These are phyloP conservation scores for Umbelopsis isabellina DNA, from an alignment of 192 early-diverging fungal genomes.

Conservation along the genomic window DNA sequence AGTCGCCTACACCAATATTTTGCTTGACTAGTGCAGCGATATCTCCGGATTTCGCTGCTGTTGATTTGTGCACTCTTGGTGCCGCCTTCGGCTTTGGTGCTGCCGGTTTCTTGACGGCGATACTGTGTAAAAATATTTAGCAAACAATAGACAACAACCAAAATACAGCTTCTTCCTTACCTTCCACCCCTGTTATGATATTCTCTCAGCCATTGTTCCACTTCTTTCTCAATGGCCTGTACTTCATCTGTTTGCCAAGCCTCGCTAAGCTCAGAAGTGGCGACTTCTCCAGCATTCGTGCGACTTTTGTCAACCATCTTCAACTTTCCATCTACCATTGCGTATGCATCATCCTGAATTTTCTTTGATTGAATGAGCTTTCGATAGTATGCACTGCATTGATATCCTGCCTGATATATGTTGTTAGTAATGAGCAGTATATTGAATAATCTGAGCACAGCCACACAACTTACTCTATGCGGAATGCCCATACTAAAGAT, in stretches of 20 bases:
- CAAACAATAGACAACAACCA: neutral
- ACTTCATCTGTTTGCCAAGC: slow-evolving; percentile 54
- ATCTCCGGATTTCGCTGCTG: slow-evolving; percentile 1
- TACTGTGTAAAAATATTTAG: neutral
- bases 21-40: neutral
- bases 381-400: slow-evolving; percentile 61
- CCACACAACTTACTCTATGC: slow-evolving; percentile 42
- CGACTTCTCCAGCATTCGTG: slow-evolving; percentile 35
- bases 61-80: slow-evolving; percentile 7
- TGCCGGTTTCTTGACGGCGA: neutral
- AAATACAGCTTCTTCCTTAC: neutral
- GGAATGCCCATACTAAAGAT: slow-evolving; percentile 54
- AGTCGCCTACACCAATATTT: slow-evolving; percentile 11
- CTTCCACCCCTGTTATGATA: slow-evolving; percentile 41
- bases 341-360: slow-evolving; percentile 53
- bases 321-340: slow-evolving; percentile 51
- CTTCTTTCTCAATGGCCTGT: slow-evolving; percentile 48
- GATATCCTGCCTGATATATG: slow-evolving; percentile 50
- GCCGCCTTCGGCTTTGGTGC: slow-evolving; percentile 19
- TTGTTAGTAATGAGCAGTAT: neutral
- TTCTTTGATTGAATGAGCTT: slow-evolving; percentile 47
- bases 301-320: slow-evolving; percentile 50
- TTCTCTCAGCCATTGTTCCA: slow-evolving; percentile 55
- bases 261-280: slow-evolving; percentile 45
- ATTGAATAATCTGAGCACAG: too few relatives aligned